Base-by-base conservation (phyloP, 305 asterid genomes). In the Plantago rigida region DNA sequence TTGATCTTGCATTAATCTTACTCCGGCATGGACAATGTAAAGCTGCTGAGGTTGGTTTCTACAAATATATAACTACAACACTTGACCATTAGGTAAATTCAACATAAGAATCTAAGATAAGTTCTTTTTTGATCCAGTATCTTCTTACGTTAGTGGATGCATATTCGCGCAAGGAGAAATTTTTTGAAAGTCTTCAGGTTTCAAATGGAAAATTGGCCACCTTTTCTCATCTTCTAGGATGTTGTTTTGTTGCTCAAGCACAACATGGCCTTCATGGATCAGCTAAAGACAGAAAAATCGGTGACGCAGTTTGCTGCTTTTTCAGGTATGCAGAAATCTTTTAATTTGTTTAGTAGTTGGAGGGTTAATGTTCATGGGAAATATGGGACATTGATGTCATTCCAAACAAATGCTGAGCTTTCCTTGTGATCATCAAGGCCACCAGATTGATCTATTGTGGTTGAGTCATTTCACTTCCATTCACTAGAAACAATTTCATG, bases 151-250 rank as follows among this genome's bases (percentile, higher is more conserved):
- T 79, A 80, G 96, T 92, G 81, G 95, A 87, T 71, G 73, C 74
- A 19, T 75, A 86, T 81, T 85, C 83, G 39, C 83, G 78, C 77
- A 85, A 83, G 84, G 92, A 89, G 75, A 89, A 79, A 75, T 71
- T 66, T 46, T 92, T 76, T 70, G 89, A 70, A 68, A 88, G 94
- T 72, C 85, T 84, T 80, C 96, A 84, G 82, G 74, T 74, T 64
- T 65, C 65, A 60, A 83, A 78, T 71, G 85, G 85, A 34, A 81
- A 75, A 76, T 79, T 85, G 78, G 74, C 91, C 66, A 72, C 77
- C 10, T 80, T 78, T 51, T 77, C 79, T 69, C 99, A 92, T 78
- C 95, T 92, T 71, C 96, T 92, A 56, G 99, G 99, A 58, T 89
- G 96, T 69, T 92, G 96, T 80, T 83, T 79, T 63, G 78, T 89